phyloP scores from a whole-genome alignment of 805 yeast genomes.

The Metschnikowia anglica region DNA sequence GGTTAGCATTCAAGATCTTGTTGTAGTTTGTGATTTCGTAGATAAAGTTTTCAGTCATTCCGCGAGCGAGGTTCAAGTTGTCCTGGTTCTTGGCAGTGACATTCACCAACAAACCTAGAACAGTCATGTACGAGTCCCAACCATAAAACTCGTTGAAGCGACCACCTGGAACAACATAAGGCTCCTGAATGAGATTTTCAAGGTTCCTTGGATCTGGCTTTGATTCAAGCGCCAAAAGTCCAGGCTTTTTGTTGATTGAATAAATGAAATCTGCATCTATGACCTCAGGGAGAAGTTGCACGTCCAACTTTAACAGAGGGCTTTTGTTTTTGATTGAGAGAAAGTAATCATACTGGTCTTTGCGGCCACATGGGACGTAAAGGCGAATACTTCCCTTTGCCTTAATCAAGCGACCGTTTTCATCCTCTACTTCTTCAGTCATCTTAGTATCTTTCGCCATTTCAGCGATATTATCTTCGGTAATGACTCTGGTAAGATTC shows the following conservation, averaged over 20 bases:
- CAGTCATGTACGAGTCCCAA: conserved; percentile 96
- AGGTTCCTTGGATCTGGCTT: conserved; percentile 55
- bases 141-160: conserved; percentile 95
- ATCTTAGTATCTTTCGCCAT: conserved; percentile 83
- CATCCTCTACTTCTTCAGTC: conserved; percentile 44
- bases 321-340: conserved; percentile 48
- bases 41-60: conserved; percentile 89
- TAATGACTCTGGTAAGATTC: conserved; percentile 68
- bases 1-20: conserved; percentile 88
- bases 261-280: conserved; percentile 77
- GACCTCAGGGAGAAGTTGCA: conserved; percentile 69
- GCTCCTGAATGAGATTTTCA: conserved; percentile 58
- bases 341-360: conserved; percentile 74
- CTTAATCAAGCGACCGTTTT: conserved; percentile 27
- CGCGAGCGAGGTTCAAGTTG: conserved; percentile 69
- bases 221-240: conserved; percentile 79
- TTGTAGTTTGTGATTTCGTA: conserved; percentile 90
- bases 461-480: conserved; percentile 55
- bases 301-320: conserved; percentile 63
- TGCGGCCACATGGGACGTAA: conserved; percentile 68
- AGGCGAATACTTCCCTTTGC: conserved; percentile 67
- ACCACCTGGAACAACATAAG: conserved; percentile 96
- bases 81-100: conserved; percentile 34
- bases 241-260: conserved; percentile 79
- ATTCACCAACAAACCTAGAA: conserved; percentile 74